Evolutionary conservation across 2,329 filamentous ascomycete species (phyloP).

Genomic region (Penicillium hesseltinei): DNA sequence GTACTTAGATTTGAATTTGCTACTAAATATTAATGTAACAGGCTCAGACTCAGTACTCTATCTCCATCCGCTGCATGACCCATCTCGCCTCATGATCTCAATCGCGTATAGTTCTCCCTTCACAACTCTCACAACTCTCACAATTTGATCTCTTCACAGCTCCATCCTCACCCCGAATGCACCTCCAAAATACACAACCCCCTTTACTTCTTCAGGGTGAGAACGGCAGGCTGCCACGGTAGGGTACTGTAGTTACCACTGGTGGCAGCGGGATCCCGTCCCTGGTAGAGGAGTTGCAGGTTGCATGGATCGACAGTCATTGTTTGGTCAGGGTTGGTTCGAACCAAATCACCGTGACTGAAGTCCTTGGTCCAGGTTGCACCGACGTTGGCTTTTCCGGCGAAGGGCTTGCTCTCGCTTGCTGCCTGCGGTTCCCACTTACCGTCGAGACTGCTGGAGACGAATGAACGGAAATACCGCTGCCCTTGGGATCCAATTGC

Average conservation of each 20-base stretch:
- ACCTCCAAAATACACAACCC: neutral
- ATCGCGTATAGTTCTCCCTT: neutral
- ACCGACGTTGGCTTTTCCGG: constrained; percentile 63
- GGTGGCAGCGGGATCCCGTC: constrained; percentile 44
- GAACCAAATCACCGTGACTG: constrained; percentile 62
- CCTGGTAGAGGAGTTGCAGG: constrained; percentile 64
- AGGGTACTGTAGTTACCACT: constrained; percentile 50
- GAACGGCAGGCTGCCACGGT: constrained; percentile 56
- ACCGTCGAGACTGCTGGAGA: constrained; percentile 56
- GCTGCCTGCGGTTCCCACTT: constrained; percentile 58
- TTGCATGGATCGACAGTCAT: constrained; percentile 63
- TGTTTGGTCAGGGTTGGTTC: constrained; percentile 59
- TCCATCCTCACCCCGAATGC: no score
- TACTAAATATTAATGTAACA: neutral
- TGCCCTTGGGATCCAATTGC: constrained; percentile 53
- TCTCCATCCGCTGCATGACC: neutral
- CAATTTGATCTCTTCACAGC: neutral
- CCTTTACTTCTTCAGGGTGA: constrained; percentile 44
- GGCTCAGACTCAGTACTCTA: neutral
- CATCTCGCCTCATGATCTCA: neutral
- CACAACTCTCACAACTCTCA: neutral
- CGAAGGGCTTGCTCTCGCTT: constrained; percentile 58
- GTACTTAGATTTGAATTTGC: neutral
- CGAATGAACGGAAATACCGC: constrained; percentile 67
- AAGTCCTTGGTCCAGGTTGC: constrained; percentile 66